phyloP scores from a whole-genome alignment of 2,329 filamentous ascomycete species.

The Amesomyces nigricolor region DNA sequence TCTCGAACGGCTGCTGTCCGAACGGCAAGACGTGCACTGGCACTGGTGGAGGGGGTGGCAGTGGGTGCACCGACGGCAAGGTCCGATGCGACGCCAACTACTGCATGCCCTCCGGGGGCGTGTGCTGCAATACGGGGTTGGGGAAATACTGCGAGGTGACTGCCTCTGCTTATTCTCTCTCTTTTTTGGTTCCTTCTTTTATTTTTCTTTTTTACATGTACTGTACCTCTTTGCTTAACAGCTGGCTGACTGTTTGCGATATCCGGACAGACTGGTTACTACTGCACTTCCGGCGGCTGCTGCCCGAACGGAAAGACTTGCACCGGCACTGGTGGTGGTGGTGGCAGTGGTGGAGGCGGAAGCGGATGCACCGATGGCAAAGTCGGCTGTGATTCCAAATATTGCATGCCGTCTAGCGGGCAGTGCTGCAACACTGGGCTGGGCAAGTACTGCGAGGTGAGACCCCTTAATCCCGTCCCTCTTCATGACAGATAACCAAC shows the following conservation, averaged over 20 bases:
- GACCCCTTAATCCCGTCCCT: neutral
- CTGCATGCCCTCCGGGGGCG: slow-evolving; percentile 13
- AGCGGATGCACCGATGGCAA: slow-evolving; percentile 4
- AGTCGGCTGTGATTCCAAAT: neutral
- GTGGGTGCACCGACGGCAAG: slow-evolving; percentile 3
- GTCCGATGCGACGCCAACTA: neutral
- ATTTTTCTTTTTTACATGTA: too few species aligned
- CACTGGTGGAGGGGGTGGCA: slow-evolving; percentile 12
- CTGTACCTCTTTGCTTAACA: too few species aligned
- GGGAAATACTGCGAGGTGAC: slow-evolving; percentile 18
- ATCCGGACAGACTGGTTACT: slow-evolving; percentile 6
- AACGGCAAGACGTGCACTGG: slow-evolving; percentile 13
- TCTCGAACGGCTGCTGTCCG: slow-evolving; percentile 8
- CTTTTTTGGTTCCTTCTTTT: too few species aligned
- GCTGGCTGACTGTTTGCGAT: too few species aligned
- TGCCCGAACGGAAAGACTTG: slow-evolving; percentile 15
- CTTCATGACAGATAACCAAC: too few species aligned
- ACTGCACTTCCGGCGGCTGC: slow-evolving; percentile 11
- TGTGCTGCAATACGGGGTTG: slow-evolving; percentile 10
- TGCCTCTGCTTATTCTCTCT: neutral
- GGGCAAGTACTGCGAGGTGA: slow-evolving; percentile 17
- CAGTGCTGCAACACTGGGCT: slow-evolving; percentile 10
- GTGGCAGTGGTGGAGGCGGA: neutral
- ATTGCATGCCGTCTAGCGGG: slow-evolving; percentile 12
- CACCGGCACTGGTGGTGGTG: neutral